Percentiles rank a stretch among this genome's conserved stretches.
phyloP scores from a whole-genome alignment of 2,329 filamentous ascomycete genomes.

The Paecilomyces sp. region DNA sequence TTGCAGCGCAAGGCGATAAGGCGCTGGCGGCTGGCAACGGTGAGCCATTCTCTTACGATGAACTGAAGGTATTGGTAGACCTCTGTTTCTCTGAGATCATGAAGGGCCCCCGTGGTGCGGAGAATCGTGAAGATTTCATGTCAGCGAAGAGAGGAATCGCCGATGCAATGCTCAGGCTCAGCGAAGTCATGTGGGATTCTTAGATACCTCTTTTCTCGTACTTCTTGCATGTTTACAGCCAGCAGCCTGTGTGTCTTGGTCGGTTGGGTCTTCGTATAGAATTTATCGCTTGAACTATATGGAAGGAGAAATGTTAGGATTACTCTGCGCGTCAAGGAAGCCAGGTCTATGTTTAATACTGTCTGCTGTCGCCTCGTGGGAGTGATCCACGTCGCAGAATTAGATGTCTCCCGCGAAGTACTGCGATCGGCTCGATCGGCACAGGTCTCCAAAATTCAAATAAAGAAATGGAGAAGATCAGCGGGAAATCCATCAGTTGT shows the following conservation, averaged over 20 bases:
- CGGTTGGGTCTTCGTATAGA: not conserved
- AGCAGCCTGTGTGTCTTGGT: not conserved
- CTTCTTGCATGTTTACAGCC: not conserved
- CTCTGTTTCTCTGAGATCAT: constrained; percentile 40
- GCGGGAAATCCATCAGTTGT: not conserved
- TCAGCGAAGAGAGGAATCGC: constrained; percentile 38
- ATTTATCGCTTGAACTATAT: not conserved
- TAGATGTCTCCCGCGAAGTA: not conserved
- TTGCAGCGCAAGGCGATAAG: constrained; percentile 26
- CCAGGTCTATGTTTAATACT: not conserved
- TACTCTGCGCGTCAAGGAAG: not conserved
- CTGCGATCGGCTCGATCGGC: too few species aligned
- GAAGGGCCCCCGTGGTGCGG: constrained; percentile 31
- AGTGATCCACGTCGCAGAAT: not conserved
- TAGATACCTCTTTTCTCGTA: constrained; percentile 11
- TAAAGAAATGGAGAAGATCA: not conserved
- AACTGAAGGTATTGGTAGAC: constrained; percentile 38
- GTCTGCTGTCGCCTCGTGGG: not conserved
- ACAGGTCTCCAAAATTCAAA: not conserved
- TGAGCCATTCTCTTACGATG: constrained; percentile 39
- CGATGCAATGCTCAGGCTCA: constrained; percentile 37
- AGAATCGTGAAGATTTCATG: constrained; percentile 40
- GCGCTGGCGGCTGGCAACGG: constrained; percentile 30
- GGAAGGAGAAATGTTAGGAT: not conserved
- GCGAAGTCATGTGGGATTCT: constrained; percentile 43